Evolutionary conservation across 352 stramenopile genomes (phyloP), one percentile per base, ranked within the genome.

Genomic region (Aphanomyces stellatus): DNA sequence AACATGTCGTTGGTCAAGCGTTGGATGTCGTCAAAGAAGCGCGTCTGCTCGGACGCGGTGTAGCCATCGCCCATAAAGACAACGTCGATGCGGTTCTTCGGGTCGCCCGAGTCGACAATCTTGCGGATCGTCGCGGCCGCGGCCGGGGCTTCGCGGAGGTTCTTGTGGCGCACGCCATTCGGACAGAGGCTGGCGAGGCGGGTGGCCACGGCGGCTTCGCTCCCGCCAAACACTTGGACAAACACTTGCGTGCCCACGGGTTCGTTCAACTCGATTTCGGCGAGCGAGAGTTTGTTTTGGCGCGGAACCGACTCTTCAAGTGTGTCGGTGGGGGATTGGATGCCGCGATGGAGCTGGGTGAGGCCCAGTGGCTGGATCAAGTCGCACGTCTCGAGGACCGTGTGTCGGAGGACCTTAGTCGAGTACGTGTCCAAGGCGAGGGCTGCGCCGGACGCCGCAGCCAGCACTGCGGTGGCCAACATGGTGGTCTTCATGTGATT

Each of bases 41-140:
- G 31, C 25, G 53, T 43, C 27, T 68, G 34, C 41, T 81, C 73
- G 28, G 7, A 22, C 11, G 41, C 17, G 2, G 72, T 78, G 74
- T 81, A 81, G 19, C 73, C 75, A 51, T 81, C 75, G 33, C 70
- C 69, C 72, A 81, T 78, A 59, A 81, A 81, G 17, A 81, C 72
- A 15, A 81, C 69, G 53, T 78, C 74, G 48, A 78, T 80, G 41
- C 74, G 72, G 67, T 80, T 78, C 51, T 11, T 11, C 22, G 71
- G 66, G 41, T 77, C 55, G 35, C 74, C 72, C 43, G 72, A 77
- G 71, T 75, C 72, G 11, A 78, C 74, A 59, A 80, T 64, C 69
- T 76, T 76, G 15, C 15, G 7, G 30, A 51, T 48, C 28, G 5
- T 15, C 8, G 28, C 59, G 43, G 43, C 59, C 2, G 17, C 6